Conservation (phyloP, 2,329 filamentous ascomycete genomes). For the Eurotiales sp. region DNA sequence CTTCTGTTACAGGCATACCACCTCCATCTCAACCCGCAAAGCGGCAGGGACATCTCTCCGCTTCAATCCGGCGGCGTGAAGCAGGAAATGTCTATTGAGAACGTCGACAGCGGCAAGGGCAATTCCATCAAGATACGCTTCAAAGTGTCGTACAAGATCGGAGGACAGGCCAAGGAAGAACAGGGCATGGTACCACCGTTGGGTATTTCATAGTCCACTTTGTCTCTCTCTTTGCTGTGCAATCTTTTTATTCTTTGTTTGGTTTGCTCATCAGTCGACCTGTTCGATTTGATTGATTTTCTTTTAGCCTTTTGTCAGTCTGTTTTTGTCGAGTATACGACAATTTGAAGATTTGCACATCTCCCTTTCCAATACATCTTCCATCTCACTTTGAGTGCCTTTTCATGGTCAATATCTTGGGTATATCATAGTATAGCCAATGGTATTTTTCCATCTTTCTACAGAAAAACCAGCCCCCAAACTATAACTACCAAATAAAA, state of each 20-base stretch:
- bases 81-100: conserved; percentile 74
- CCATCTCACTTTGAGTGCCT: no score
- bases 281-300: neutral
- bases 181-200: conserved; percentile 81
- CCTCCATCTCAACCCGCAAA: conserved; percentile 79
- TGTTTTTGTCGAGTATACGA: no score
- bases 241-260: neutral
- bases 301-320: neutral
- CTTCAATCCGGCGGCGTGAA: conserved; percentile 71
- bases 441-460: no score
- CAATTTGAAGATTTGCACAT: no score
- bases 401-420: no score
- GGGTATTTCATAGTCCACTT: conserved; percentile 58
- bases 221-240: neutral
- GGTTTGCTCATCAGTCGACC: conserved; percentile 9
- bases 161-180: conserved; percentile 62
- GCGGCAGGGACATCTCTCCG: conserved; percentile 69
- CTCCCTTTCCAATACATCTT: no score
- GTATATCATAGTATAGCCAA: no score
- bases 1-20: conserved; percentile 62
- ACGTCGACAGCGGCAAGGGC: conserved; percentile 69
- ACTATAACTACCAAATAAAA: no score
- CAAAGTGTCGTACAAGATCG: conserved; percentile 76
- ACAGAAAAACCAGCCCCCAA: no score
- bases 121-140: conserved; percentile 83